phyloP scores from a whole-genome alignment of 306 rosid species.

The Vigna hirtella region DNA sequence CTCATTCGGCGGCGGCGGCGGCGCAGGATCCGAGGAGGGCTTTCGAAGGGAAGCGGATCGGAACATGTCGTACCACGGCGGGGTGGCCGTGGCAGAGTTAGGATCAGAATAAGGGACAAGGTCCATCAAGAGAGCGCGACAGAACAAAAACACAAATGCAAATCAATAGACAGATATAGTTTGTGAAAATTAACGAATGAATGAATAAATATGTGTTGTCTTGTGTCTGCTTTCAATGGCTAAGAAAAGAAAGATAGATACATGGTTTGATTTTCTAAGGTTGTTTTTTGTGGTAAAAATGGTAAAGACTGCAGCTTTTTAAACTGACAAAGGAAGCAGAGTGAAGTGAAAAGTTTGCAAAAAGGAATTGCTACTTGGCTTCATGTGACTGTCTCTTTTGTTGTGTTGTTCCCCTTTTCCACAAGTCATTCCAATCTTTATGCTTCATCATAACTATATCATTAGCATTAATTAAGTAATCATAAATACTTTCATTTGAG shows the following conservation, averaged over 20 bases:
- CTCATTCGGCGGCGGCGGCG: constrained; percentile 23
- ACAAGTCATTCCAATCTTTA: no score
- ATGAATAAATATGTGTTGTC: no score
- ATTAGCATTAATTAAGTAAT: background rate
- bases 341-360: background rate
- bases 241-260: background rate
- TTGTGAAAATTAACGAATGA: background rate
- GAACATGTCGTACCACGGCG: constrained; percentile 87
- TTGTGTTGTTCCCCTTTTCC: background rate
- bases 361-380: constrained; percentile 4
- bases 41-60: constrained; percentile 75
- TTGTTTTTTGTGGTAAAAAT: background rate
- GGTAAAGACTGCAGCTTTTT: background rate
- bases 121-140: constrained; percentile 48
- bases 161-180: background rate
- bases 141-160: background rate
- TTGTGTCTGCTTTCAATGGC: background rate
- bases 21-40: constrained; percentile 43
- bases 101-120: constrained; percentile 65
- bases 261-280: background rate
- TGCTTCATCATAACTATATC: background rate
- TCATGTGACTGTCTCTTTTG: background rate
- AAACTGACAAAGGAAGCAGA: constrained; percentile 3
- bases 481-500: background rate
- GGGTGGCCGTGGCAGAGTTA: constrained; percentile 46